A percentile compares a stretch with the other conserved stretches of the same genome.
These are phyloP conservation scores for Excoecaria cochinchinensis DNA, from an alignment of 345 rosid species.

Conservation along the genomic window DNA sequence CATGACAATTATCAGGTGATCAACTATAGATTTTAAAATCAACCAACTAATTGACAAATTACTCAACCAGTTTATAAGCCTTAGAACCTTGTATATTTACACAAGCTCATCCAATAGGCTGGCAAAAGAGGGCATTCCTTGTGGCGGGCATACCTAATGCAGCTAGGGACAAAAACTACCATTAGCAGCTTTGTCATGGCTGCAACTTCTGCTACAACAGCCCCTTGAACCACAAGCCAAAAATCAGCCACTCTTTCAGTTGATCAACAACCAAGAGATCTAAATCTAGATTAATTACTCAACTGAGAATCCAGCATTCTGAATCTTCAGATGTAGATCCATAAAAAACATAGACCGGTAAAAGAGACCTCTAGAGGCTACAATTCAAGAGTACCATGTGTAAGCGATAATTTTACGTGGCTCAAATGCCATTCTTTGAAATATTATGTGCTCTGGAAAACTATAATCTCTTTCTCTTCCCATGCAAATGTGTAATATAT, in stretches of 20 bases:
- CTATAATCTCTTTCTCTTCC: not conserved
- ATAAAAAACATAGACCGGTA: not conserved
- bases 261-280: not conserved
- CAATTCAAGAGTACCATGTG: not conserved
- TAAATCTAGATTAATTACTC: not conserved
- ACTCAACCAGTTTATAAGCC: not conserved
- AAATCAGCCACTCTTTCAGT: slow-evolving; percentile 1
- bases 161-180: not conserved
- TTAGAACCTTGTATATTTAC: not conserved
- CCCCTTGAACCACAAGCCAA: not conserved
- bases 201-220: not conserved
- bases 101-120: not conserved
- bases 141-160: not conserved
- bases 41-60: no score
- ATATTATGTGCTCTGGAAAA: not conserved
- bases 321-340: not conserved
- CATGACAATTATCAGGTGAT: no score
- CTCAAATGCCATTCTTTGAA: slow-evolving; percentile 6
- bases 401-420: not conserved
- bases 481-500: not conserved
- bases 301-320: not conserved
- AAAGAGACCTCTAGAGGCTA: not conserved
- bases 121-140: not conserved
- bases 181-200: not conserved
- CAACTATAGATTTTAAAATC: no score